Evolutionary conservation across 345 rosid genomes (phyloP).

Genomic region (Excoecaria cochinchinensis): DNA sequence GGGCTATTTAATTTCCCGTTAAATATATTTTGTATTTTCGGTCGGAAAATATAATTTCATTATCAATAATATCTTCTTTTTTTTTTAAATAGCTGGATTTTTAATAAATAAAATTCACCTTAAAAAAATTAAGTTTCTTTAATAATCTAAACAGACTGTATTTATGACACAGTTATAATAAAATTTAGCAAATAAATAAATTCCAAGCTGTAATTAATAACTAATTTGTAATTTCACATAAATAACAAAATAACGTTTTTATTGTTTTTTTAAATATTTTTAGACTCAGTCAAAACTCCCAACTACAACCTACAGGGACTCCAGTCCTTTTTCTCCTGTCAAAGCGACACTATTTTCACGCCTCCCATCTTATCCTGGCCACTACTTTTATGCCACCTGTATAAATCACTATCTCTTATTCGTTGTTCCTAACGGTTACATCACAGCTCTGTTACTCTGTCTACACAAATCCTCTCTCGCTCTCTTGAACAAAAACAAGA

Average conservation of each 20-base stretch:
- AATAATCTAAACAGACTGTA: too few species aligned
- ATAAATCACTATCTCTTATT: not conserved
- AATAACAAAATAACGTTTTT: not conserved
- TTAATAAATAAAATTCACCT: too few species aligned
- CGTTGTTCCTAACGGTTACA: not conserved
- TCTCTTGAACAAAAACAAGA: not conserved
- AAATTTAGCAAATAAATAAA: not conserved
- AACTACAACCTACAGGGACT: not conserved
- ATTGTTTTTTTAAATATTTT: not conserved
- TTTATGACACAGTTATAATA: too few species aligned
- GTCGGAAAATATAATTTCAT: too few species aligned
- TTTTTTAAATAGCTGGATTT: too few species aligned
- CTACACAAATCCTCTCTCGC: not conserved
- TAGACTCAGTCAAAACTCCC: constrained; percentile 10
- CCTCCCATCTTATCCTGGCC: not conserved
- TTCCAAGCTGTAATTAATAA: not conserved
- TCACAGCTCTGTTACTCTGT: not conserved
- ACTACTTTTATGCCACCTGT: constrained; percentile 4
- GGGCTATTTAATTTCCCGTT: too few species aligned
- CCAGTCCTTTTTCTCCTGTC: not conserved
- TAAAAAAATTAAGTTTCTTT: too few species aligned
- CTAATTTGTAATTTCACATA: not conserved
- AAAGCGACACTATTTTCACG: not conserved
- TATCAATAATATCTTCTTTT: too few species aligned
- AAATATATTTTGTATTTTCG: too few species aligned